Evolutionary conservation across 352 stramenopile genomes (phyloP), one percentile per base, ranked within the genome.

Genomic region (Phytophthora foliorum): DNA sequence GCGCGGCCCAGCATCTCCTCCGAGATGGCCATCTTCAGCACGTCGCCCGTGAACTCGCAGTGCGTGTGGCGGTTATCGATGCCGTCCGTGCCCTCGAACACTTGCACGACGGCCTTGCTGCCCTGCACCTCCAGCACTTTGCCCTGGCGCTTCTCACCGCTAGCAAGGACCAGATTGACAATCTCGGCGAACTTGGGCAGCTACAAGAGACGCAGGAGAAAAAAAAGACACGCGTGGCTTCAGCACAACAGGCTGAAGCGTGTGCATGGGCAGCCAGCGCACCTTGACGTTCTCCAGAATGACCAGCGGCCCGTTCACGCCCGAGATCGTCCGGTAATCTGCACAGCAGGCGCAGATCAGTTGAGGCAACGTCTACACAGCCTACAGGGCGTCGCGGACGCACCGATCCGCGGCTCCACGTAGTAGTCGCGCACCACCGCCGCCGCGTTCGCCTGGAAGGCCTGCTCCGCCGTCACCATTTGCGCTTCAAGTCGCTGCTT

Each of bases 281-380:
- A 99, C 91, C 88, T 99, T 99, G 57, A 99, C 98, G 85, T 99
- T 99, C 78, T 99, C 98, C 56, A 99, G 86, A 65, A 99, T 99
- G 22, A 99, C 98, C 50, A 99, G 81, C 64, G 98, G 98, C 63
- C 98, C 98, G 74, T 99, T 99, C 24, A 99, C 98, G 69, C 97
- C 97, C 51, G 91, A 95, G 84, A 99, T 99, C 34, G 98, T 99
- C 60, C 96, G 95, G 71, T 98, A 99, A 67, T 98, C 89, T 95
- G 77, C 13, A n/a, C n/a, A 61, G n/a, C n/a, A n/a, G n/a, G n/a
- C n/a, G n/a, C n/a, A 69, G 51, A 80, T 67, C 32, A 61, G 59
- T 25, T 69, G 19, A 60, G 39, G 4, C 10, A 8, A 9, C 8
- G 19, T 6, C 16, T 17, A 52, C 24, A 38, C 22, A 22, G 17